Conservation (phyloP, 164 flowering plant species). For the Umbilicus rupestris region DNA sequence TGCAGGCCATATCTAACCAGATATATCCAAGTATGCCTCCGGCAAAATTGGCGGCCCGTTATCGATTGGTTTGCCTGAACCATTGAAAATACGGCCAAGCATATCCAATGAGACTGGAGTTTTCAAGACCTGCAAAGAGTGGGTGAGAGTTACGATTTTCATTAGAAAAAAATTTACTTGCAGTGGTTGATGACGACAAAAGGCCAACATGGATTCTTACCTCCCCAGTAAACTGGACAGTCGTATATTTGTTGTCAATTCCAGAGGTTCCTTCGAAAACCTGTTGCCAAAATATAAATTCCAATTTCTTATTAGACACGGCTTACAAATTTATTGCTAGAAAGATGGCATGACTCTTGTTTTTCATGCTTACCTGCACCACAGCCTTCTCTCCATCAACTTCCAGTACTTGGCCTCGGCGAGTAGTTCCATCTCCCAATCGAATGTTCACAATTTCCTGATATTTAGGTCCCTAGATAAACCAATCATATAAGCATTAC, state of each 20-base stretch:
- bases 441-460: constrained; percentile 97
- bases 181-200: background rate
- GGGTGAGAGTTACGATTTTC: background rate
- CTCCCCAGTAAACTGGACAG: constrained; percentile 99
- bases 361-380: constrained; percentile 53
- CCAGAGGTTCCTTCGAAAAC: constrained; percentile 99
- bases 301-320: background rate
- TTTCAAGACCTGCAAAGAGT: constrained; percentile 62
- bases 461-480: constrained; percentile 79
- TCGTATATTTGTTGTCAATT: constrained; percentile 92
- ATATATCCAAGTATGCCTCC: constrained; percentile 96
- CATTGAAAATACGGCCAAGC: constrained; percentile 99
- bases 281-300: constrained; percentile 24
- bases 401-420: constrained; percentile 96
- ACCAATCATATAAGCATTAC: background rate
- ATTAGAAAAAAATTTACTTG: background rate
- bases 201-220: constrained; percentile 21
- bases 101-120: constrained; percentile 96
- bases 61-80: constrained; percentile 97
- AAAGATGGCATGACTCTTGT: background rate
- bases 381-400: constrained; percentile 99
- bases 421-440: constrained; percentile 81
- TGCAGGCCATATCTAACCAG: constrained; percentile 38
- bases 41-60: constrained; percentile 97
- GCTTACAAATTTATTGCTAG: background rate